Evolutionary conservation across 192 early-diverging fungal species (phyloP), one percentile per base, ranked within the genome.

Genomic region (Coemansia sp.): DNA sequence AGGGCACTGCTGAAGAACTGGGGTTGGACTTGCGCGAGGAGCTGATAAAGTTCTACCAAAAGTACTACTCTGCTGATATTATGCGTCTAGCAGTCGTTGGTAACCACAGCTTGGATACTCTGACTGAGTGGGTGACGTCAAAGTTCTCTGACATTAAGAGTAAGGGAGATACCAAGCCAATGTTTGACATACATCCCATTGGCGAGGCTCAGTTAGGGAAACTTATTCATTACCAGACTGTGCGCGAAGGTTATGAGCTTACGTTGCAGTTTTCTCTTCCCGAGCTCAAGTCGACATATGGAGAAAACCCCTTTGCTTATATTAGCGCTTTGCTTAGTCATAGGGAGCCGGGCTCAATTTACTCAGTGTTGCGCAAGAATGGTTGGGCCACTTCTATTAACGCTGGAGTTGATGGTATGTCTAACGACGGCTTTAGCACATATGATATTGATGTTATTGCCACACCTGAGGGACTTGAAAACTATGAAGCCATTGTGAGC

Each of bases 21-120:
- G 92, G 91, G 0, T 63, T 94, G 24, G 86, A 94, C 64, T 85
- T 95, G 41, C 86, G 93, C 24, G 85, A 91, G 6, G 88, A 93
- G 54, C 75, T 27, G 24, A 27, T 27, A 27, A 27, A 27, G 24
- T 27, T 27, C 1, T 27, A 27, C 1, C 24, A 27, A 2, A 85
- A 84, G 59, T 92, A 93, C 71, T 99, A 99, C 74, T 95, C 93
- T 16, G 88, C 94, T 13, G 96, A 97, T 45, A 69, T 96, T 33
- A 98, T 97, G 95, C 94, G 91, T 75, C 80, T 97, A 10, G 88
- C 89, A 19, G 82, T 99, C 29, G 67, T 95, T n/a, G 95, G 94
- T 50, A 87, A 88, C 74, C 93, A 97, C 73, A 79, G 92, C 10
- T 46, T 74, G 6, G 91, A 95, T 66, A 66, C 87, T 69, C 83